Evolutionary conservation across 352 stramenopile genomes (phyloP), one percentile per base, ranked within the genome.

Genomic region (Phytophthora macrochlamydospora): DNA sequence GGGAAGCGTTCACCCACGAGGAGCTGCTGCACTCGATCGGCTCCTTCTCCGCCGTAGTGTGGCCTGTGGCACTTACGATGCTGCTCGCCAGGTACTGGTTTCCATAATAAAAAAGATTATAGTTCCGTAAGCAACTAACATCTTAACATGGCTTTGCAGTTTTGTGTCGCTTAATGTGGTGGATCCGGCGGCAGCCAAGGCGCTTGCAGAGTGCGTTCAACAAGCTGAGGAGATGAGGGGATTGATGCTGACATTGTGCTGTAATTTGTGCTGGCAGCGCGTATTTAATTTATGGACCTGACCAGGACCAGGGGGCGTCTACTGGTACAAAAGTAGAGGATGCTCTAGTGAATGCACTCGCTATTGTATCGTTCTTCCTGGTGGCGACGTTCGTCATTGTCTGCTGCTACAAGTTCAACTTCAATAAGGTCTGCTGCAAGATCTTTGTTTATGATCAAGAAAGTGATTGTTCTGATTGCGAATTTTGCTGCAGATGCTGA

Each of bases 371-470:
- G 29, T 92, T 97, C 45, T 97, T 98, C 48, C 75, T 93, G 9
- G 78, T 93, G 49, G 88, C 89, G 45, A 97, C 92, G 32, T 97
- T 97, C 51, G 76, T 95, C 7, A 96, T 98, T 60, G 91, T 97
- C 14, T 83, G 89, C 45, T 93, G 90, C 67, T 97, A 97, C 81
- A 96, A 96, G 53, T 94, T 92, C 69, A 94, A 95, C 61, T 93
- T 94, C 60, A 93, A 85, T 38, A 83, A 70, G 56, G 90, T 95
- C 55, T 56, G 66, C 60, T 12, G 28, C 44, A 53, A 44, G 54
- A 44, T 52, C 4, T 4, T 55, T 53, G 42, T 33, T 2, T 50
- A 45, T 24, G 6, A 24, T 24, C 18, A 24, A 24, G 18, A 38
- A 42, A 14, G 3, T 7, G 44, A 33, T 9, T 58, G 1, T 56